Evolutionary conservation across 164 flowering plant genomes (phyloP).

Genomic region (Akebia trifoliata): DNA sequence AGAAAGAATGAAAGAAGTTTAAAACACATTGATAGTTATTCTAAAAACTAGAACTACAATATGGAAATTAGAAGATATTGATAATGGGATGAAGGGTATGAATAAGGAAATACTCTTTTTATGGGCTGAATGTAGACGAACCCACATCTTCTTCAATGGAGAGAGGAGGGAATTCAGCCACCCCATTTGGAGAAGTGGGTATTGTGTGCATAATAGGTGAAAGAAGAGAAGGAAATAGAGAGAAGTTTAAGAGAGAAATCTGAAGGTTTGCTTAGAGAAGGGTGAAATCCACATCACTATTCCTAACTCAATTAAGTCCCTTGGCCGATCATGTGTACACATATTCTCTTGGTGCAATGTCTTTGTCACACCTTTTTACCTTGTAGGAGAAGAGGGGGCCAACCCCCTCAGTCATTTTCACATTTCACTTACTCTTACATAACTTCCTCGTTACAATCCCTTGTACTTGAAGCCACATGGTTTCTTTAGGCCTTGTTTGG

Average conservation of each 20-base stretch:
- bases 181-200: slow-evolving; percentile 32
- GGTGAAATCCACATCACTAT: slow-evolving; percentile 38
- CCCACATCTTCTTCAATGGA: slow-evolving; percentile 54
- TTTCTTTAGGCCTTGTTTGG: neutral
- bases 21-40: too few relatives aligned
- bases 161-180: slow-evolving; percentile 46
- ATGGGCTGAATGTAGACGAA: slow-evolving; percentile 32
- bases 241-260: slow-evolving; percentile 15
- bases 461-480: slow-evolving; percentile 26
- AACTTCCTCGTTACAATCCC: too few relatives aligned
- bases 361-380: slow-evolving; percentile 34
- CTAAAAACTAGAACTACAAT: too few relatives aligned
- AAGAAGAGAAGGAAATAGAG: slow-evolving; percentile 5
- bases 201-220: slow-evolving; percentile 7
- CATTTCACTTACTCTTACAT: too few relatives aligned
- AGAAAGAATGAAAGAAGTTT: too few relatives aligned
- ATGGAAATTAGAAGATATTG: neutral
- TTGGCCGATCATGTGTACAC: slow-evolving; percentile 40
- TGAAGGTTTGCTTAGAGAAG: slow-evolving; percentile 52
- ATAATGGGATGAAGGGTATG: neutral
- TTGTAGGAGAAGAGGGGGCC: slow-evolving; percentile 28
- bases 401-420: slow-evolving; percentile 23
- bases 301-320: slow-evolving; percentile 25
- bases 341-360: slow-evolving; percentile 43
- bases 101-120: slow-evolving; percentile 23